Evolutionary conservation across 1,139 yeast species (phyloP).

Genomic region (Protomyces lactucae-debilis): DNA sequence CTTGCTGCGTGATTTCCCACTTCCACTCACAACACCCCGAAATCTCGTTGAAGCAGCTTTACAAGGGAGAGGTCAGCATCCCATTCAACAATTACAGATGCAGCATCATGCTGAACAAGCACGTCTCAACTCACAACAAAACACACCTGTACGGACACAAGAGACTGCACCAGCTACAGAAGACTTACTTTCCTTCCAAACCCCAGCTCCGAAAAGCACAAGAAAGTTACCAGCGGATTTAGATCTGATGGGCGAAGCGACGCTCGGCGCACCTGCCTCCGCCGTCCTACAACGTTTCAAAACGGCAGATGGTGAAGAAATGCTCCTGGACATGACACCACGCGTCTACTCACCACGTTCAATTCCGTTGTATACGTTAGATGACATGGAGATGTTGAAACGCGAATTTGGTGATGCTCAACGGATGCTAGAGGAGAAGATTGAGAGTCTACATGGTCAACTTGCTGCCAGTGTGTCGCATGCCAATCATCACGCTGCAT

Average conservation of each 20-base stretch:
- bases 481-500: slow-evolving; percentile 17
- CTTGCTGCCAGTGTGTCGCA: slow-evolving; percentile 15
- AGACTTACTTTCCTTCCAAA: slow-evolving; percentile 19
- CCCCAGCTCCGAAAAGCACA: slow-evolving; percentile 6
- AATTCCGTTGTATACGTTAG: slow-evolving; percentile 18
- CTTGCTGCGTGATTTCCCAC: slow-evolving; percentile 6
- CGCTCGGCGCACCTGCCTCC: not conserved
- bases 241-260: not conserved
- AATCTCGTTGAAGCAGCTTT: slow-evolving; percentile 10
- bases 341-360: slow-evolving; percentile 20
- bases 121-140: not conserved
- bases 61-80: slow-evolving; percentile 7
- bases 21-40: slow-evolving; percentile 20
- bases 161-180: not conserved
- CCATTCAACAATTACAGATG: not conserved
- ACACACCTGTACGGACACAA: slow-evolving; percentile 1
- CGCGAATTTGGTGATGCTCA: slow-evolving; percentile 7
- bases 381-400: slow-evolving; percentile 19
- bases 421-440: slow-evolving; percentile 4
- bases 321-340: slow-evolving; percentile 25
- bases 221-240: not conserved
- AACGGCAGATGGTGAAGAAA: slow-evolving; percentile 16
- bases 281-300: slow-evolving; percentile 4
- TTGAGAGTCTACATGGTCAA: slow-evolving; percentile 5
- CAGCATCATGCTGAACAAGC: not conserved